phyloP scores from a whole-genome alignment of 1,284 basidiomycete species.

The Fomitopsis betulina region DNA sequence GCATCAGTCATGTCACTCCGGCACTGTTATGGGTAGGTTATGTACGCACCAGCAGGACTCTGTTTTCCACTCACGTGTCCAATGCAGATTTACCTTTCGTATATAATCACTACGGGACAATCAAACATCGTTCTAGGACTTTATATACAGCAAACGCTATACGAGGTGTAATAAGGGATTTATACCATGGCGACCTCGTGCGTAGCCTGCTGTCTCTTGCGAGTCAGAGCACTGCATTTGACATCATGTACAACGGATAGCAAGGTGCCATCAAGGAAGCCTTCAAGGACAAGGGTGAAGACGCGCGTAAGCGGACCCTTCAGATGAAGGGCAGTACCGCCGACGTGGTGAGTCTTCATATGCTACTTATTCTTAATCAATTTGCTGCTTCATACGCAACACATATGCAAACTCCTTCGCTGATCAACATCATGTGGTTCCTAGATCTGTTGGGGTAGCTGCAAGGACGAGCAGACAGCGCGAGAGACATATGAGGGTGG shows the following conservation, averaged over 20 bases:
- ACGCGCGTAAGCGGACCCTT: constrained; percentile 61
- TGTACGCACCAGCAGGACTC: too few species aligned
- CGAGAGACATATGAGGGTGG: constrained; percentile 82
- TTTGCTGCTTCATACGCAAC: constrained; percentile 27
- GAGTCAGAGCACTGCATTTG: too few species aligned
- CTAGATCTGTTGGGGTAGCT: constrained; percentile 81
- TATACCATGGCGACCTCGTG: constrained; percentile 69
- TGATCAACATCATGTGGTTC: not conserved
- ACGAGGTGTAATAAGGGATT: constrained; percentile 57
- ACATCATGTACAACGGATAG: constrained; percentile 37
- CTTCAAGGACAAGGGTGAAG: constrained; percentile 38
- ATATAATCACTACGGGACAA: constrained; percentile 89
- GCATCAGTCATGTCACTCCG: constrained; percentile 40
- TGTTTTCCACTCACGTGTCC: not conserved
- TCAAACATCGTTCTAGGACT: constrained; percentile 87
- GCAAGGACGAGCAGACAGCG: constrained; percentile 91
- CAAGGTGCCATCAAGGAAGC: constrained; percentile 36
- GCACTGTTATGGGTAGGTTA: constrained; percentile 35
- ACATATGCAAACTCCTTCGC: not conserved
- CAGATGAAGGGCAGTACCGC: constrained; percentile 78
- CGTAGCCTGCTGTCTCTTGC: not conserved
- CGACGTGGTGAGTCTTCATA: constrained; percentile 41
- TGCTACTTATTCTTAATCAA: not conserved
- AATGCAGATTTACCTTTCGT: constrained; percentile 35
- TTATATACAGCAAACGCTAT: constrained; percentile 76